These are phyloP conservation scores for Teunomyces panamensis DNA, from an alignment of 805 yeast species.

Conservation along the genomic window DNA sequence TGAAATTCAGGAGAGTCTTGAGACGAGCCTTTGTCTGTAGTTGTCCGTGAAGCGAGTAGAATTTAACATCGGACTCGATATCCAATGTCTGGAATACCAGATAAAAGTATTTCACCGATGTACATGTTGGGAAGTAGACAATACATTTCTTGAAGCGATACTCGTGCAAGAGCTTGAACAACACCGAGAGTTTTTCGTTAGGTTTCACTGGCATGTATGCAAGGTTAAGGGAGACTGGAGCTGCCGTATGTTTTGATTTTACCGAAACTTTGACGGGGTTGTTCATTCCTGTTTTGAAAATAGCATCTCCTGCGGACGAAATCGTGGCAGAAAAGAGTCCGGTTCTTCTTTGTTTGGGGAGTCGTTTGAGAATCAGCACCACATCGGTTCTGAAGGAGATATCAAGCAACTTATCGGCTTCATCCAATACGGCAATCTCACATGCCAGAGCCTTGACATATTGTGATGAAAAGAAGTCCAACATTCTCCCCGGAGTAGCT, in stretches of 20 bases:
- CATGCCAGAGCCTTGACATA: slow-evolving; percentile 59
- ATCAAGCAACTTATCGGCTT: slow-evolving; percentile 88
- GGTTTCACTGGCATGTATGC: slow-evolving; percentile 61
- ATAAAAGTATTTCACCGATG: slow-evolving; percentile 75
- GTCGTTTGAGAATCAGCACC: slow-evolving; percentile 56
- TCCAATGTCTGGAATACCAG: slow-evolving; percentile 46
- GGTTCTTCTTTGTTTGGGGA: slow-evolving; percentile 91
- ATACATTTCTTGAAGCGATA: slow-evolving; percentile 73
- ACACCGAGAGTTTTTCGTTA: slow-evolving; percentile 54
- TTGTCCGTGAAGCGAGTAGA: slow-evolving; percentile 88
- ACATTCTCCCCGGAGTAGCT: slow-evolving; percentile 89
- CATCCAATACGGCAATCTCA: slow-evolving; percentile 80
- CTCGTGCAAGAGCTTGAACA: slow-evolving; percentile 52
- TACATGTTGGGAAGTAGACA: slow-evolving; percentile 91
- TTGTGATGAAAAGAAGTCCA: slow-evolving; percentile 65
- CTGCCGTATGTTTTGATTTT: slow-evolving; percentile 44
- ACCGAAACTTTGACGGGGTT: slow-evolving; percentile 90
- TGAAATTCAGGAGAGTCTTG: slow-evolving; percentile 64
- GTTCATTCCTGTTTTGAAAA: slow-evolving; percentile 85
- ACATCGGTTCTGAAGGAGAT: slow-evolving; percentile 69
- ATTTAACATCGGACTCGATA: slow-evolving; percentile 28
- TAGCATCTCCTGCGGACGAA: slow-evolving; percentile 70
- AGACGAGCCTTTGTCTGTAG: slow-evolving; percentile 75
- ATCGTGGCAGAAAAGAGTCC: slow-evolving; percentile 95
- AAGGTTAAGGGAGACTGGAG: slow-evolving; percentile 65